phyloP scores from a whole-genome alignment of 2,329 filamentous ascomycete genomes.

The Xylaria multiplex region DNA sequence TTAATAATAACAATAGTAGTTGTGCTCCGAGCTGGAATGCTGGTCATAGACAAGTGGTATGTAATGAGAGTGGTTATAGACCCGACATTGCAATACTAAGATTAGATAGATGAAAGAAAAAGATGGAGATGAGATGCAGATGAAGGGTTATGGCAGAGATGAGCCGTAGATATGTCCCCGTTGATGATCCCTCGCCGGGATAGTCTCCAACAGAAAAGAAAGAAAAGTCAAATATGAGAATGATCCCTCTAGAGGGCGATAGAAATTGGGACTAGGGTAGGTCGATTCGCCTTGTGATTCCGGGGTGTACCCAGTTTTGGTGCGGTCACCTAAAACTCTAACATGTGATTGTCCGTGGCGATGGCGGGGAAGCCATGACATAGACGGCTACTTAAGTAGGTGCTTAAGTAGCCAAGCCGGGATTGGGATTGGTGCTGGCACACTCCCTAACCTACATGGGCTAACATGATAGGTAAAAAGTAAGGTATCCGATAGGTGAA shows the following conservation, averaged over 20 bases:
- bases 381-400: background rate
- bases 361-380: background rate
- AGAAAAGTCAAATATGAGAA: too few relatives aligned
- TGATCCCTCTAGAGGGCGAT: background rate
- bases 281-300: background rate
- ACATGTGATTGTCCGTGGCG: constrained; percentile 24
- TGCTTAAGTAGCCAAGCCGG: background rate
- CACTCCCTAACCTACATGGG: too few relatives aligned
- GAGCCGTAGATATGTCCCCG: too few relatives aligned
- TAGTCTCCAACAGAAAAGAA: too few relatives aligned
- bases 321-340: background rate
- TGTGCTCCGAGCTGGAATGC: constrained; percentile 17
- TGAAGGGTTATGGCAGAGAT: background rate
- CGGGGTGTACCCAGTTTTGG: constrained; percentile 2
- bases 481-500: too few relatives aligned
- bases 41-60: background rate
- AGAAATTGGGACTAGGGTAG: background rate
- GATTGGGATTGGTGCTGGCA: background rate
- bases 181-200: too few relatives aligned
- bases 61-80: constrained; percentile 1
- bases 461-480: background rate
- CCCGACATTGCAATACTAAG: constrained; percentile 3
- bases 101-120: background rate
- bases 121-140: background rate
- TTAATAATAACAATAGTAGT: constrained; percentile 15